phyloP scores from a whole-genome alignment of 495 filamentous ascomycete species.

The Penicillium mononematosum region DNA sequence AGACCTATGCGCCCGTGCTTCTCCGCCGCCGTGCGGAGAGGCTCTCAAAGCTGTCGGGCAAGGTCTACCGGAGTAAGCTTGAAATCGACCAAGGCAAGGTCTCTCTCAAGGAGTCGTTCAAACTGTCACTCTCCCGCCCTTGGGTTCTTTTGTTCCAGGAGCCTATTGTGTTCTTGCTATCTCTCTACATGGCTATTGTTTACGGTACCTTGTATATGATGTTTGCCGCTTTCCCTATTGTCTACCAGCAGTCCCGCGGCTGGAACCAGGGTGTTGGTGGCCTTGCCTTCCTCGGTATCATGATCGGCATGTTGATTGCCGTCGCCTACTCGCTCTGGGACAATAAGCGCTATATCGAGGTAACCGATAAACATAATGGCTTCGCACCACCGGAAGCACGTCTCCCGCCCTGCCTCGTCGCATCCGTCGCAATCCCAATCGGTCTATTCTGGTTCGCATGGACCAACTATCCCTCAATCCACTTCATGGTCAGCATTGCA shows the following conservation, averaged over 20 bases:
- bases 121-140: constrained; percentile 46
- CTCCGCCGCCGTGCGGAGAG: constrained; percentile 52
- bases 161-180: constrained; percentile 64
- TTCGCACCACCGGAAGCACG: constrained; percentile 51
- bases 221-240: constrained; percentile 79
- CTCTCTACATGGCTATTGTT: constrained; percentile 70
- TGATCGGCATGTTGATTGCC: constrained; percentile 73
- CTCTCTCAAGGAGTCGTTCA: constrained; percentile 39
- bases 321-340: constrained; percentile 50
- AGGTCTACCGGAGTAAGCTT: constrained; percentile 52
- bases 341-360: constrained; percentile 48
- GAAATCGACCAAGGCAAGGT: constrained; percentile 47
- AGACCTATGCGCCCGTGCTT: constrained; percentile 62
- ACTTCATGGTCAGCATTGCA: constrained; percentile 66
- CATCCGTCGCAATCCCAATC: constrained; percentile 42
- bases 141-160: constrained; percentile 51
- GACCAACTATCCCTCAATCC: constrained; percentile 66
- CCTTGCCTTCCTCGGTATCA: constrained; percentile 80
- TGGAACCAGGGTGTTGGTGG: constrained; percentile 73
- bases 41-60: constrained; percentile 54
- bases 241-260: constrained; percentile 68
- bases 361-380: constrained; percentile 35
- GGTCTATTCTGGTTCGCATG: constrained; percentile 67
- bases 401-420: constrained; percentile 46
- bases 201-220: constrained; percentile 81